These are phyloP conservation scores for Neofusicoccum cordaticola DNA, from an alignment of 2,329 filamentous ascomycete genomes.

Conservation along the genomic window DNA sequence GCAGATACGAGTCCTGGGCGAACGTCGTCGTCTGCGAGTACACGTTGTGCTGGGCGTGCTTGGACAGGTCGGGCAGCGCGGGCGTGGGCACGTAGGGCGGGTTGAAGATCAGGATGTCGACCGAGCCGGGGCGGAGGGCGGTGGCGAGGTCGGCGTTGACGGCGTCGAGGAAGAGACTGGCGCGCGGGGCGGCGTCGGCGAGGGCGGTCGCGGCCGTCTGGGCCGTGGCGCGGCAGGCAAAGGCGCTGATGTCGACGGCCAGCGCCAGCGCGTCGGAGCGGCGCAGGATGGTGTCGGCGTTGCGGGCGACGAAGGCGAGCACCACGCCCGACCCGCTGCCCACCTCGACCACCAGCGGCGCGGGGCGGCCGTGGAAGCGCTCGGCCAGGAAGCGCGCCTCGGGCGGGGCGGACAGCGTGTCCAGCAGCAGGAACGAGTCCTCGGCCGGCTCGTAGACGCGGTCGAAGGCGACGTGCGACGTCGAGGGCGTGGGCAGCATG, in stretches of 20 bases:
- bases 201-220: slow-evolving; percentile 62
- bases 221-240: slow-evolving; percentile 74
- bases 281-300: slow-evolving; percentile 71
- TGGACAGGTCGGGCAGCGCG: slow-evolving; percentile 60
- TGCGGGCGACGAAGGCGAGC: slow-evolving; percentile 79
- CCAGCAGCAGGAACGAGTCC: slow-evolving; percentile 90
- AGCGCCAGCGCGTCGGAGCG: slow-evolving; percentile 67
- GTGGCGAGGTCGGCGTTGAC: slow-evolving; percentile 68
- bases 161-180: slow-evolving; percentile 59
- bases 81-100: slow-evolving; percentile 93
- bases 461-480: slow-evolving; percentile 84
- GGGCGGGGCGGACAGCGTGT: slow-evolving; percentile 73
- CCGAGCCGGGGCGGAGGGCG: slow-evolving; percentile 55
- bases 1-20: slow-evolving; percentile 77
- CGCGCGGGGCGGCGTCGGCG: slow-evolving; percentile 21
- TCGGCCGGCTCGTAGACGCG: slow-evolving; percentile 93
- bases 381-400: slow-evolving; percentile 67
- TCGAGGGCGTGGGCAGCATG: slow-evolving; percentile 93
- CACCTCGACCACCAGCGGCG: slow-evolving; percentile 72
- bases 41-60: slow-evolving; percentile 29
- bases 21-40: slow-evolving; percentile 46
- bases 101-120: slow-evolving; percentile 93
- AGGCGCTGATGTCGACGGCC: slow-evolving; percentile 79
- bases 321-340: slow-evolving; percentile 92
- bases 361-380: slow-evolving; percentile 51